phyloP scores from a whole-genome alignment of 768 basidiomycete species.

The Mycena floridula region DNA sequence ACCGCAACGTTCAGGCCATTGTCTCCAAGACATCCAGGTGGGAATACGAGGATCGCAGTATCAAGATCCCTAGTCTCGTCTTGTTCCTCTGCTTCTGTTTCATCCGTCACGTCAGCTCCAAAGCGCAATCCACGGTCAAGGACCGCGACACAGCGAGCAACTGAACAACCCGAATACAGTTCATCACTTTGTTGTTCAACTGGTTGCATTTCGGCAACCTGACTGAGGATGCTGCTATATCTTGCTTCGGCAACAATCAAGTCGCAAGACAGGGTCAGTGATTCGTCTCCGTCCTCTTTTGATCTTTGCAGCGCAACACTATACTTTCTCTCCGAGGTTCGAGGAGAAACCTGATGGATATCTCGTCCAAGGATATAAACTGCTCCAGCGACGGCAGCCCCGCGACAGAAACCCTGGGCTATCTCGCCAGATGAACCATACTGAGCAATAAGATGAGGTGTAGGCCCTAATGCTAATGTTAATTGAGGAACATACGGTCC shows the following conservation, averaged over 20 bases:
- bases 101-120: constrained; percentile 16
- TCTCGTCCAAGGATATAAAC: constrained; percentile 66
- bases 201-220: neutral
- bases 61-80: constrained; percentile 26
- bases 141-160: constrained; percentile 48
- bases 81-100: constrained; percentile 10
- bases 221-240: neutral
- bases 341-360: constrained; percentile 26
- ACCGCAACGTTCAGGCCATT: constrained; percentile 46
- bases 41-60: constrained; percentile 68
- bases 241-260: constrained; percentile 34
- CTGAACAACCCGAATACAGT: constrained; percentile 6
- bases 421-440: constrained; percentile 93
- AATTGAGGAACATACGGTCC: too few relatives aligned
- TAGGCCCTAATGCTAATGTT: too few relatives aligned
- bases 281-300: constrained; percentile 59
- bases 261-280: constrained; percentile 50
- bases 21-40: constrained; percentile 49
- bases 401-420: constrained; percentile 85
- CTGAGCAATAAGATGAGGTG: constrained; percentile 88
- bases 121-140: constrained; percentile 31
- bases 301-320: constrained; percentile 42
- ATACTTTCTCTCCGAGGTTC: constrained; percentile 22
- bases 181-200: constrained; percentile 1
- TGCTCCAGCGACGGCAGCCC: constrained; percentile 74